Evolutionary conservation across 164 flowering plant species (phyloP).

Genomic region (Stephania japonica): DNA sequence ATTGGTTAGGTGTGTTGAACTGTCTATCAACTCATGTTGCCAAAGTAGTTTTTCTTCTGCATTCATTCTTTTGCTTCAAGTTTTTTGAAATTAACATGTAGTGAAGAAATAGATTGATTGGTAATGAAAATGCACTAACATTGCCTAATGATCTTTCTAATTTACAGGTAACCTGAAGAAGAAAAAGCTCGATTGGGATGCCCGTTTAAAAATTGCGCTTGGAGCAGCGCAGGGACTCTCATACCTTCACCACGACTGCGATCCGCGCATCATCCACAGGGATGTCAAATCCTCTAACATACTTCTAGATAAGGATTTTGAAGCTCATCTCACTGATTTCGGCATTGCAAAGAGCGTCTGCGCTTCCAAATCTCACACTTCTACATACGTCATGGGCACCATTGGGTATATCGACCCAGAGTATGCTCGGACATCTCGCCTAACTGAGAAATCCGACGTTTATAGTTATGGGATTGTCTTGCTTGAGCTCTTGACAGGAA

Average conservation of each 20-base stretch:
- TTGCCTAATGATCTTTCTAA: no score
- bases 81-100: no score
- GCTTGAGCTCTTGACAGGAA: constrained; percentile 88
- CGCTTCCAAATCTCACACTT: constrained; percentile 66
- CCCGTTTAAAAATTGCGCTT: constrained; percentile 71
- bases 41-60: no score
- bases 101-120: no score
- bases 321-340: constrained; percentile 94
- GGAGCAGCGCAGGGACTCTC: constrained; percentile 95
- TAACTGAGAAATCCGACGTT: constrained; percentile 95
- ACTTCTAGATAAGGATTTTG: constrained; percentile 76
- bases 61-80: no score
- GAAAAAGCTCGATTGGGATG: constrained; percentile 85
- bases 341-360: constrained; percentile 91
- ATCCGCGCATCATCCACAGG: constrained; percentile 88
- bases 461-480: constrained; percentile 92
- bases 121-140: no score
- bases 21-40: no score
- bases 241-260: constrained; percentile 95
- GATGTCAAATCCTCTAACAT: constrained; percentile 97
- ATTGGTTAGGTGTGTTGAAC: not conserved
- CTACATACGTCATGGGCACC: constrained; percentile 92
- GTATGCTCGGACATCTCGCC: constrained; percentile 94
- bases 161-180: constrained; percentile 58
- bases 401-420: constrained; percentile 98